Conservation (phyloP, 2,329 filamentous ascomycete genomes). For the Aspergillus aculeatus region DNA sequence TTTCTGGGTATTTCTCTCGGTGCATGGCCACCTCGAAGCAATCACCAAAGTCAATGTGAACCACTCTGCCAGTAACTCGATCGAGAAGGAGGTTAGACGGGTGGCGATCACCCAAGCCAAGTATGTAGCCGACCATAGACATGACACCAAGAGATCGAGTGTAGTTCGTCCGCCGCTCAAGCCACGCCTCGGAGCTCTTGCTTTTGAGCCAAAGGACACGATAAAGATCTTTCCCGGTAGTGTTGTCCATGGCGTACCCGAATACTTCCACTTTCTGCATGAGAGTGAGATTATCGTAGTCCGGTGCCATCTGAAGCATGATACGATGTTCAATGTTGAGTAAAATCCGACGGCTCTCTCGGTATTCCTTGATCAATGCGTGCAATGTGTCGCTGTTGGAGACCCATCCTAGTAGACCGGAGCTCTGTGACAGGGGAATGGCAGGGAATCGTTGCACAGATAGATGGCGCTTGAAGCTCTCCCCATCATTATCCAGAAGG, state of each 20-base stretch:
- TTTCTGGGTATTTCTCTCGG: slow-evolving; percentile 96
- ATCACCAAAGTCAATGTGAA: slow-evolving; percentile 98
- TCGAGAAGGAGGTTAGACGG: slow-evolving; percentile 98
- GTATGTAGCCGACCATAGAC: slow-evolving; percentile 99
- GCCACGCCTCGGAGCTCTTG: slow-evolving; percentile 96
- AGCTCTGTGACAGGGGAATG: slow-evolving; percentile 96
- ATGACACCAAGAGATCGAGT: slow-evolving; percentile 96
- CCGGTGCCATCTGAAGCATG: slow-evolving; percentile 99
- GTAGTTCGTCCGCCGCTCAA: slow-evolving; percentile 97
- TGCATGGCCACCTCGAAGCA: slow-evolving; percentile 99
- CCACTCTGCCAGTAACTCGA: slow-evolving; percentile 90
- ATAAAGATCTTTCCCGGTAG: slow-evolving; percentile 96
- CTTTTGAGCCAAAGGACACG: slow-evolving; percentile 98
- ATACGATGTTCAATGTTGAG: slow-evolving; percentile 99
- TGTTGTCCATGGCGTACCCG: slow-evolving; percentile 98
- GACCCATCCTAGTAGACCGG: slow-evolving; percentile 92
- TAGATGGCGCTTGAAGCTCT: slow-evolving; percentile 95
- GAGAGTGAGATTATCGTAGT: slow-evolving; percentile 96
- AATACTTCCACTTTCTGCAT: slow-evolving; percentile 99
- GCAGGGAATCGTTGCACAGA: slow-evolving; percentile 94
- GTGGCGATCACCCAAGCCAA: slow-evolving; percentile 93
- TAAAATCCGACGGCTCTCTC: slow-evolving; percentile 93
- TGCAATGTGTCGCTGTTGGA: slow-evolving; percentile 97
- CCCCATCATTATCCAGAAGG: slow-evolving; percentile 85
- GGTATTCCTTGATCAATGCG: slow-evolving; percentile 93